Evolutionary conservation across 805 yeast genomes (phyloP), one percentile per base, ranked within the genome.

Genomic region (Komagataella pastoris): DNA sequence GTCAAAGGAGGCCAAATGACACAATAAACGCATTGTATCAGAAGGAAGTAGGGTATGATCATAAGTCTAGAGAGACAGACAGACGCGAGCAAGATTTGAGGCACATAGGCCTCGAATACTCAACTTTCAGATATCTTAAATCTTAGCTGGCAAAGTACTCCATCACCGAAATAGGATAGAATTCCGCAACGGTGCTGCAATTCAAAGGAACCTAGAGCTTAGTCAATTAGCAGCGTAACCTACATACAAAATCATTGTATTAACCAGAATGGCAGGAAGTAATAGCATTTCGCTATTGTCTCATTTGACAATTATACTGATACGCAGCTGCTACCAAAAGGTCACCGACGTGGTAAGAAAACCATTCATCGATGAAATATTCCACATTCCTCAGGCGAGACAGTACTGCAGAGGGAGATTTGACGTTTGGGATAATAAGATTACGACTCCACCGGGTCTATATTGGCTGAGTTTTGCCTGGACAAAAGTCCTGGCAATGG

Each of bases 381-480:
- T 91, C 66, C 99, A 93, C 62, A 72, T 87, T 19, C 79, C 81
- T 6, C 98, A 93, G 70, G 81, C 95, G 6, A 73, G 78, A 53
- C 73, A 70, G 49, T 89, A 85, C 60, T 76, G 88, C 54, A 57
- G 63, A 1, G 84, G 83, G 10, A 69, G 79, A 50, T 88, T 81
- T 67, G 51, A 56, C n/a, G 59, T 68, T 1, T 89, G 96, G 96
- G 88, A 93, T 64, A 74, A 81, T 10, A 90, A 91, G 61, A 88
- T 93, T 62, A 91, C 99, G 1, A 93, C 99, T 0, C 99, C 99
- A 1, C 98, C 98, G 1, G 99, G 98, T 0, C 69, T 91, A 17
- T 91, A 93, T 62, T 52, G 65, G 5, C 55, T 78, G 7, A 79
- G 78, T 4, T 65, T 66, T 36, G 55, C 57, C 2, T 76, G 72